Evolutionary conservation across 768 basidiomycete species (phyloP).

Genomic region (Hortiboletus campestris): DNA sequence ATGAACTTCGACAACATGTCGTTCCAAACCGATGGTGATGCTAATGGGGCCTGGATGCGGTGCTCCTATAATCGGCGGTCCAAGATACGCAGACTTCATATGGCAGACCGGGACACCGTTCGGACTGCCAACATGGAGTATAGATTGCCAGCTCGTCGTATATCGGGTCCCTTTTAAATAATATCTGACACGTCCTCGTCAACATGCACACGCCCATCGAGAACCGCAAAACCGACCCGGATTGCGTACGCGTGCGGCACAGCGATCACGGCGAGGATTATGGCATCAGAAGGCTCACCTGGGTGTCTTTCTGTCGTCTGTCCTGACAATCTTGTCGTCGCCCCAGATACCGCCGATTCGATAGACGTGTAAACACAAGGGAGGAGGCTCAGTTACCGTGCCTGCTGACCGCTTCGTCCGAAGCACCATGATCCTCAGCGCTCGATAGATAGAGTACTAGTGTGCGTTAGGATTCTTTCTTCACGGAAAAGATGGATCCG

Average conservation of each 20-base stretch:
- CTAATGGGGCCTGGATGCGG: slow-evolving; percentile 16
- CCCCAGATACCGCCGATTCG: slow-evolving; percentile 27
- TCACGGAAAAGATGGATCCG: background rate
- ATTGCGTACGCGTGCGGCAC: background rate
- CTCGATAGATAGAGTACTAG: background rate
- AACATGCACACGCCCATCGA: background rate
- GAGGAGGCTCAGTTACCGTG: slow-evolving; percentile 2
- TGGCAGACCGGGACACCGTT: slow-evolving; percentile 22
- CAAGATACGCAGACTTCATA: slow-evolving; percentile 29
- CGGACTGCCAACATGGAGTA: slow-evolving; percentile 18
- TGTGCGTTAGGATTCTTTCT: background rate
- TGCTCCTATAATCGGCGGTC: slow-evolving; percentile 17
- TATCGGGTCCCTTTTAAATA: slow-evolving; percentile 21
- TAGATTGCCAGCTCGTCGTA: slow-evolving; percentile 21
- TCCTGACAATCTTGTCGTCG: slow-evolving; percentile 29
- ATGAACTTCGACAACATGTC: slow-evolving; percentile 7
- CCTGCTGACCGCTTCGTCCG: background rate
- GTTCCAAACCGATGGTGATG: slow-evolving; percentile 17
- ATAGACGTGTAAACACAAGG: slow-evolving; percentile 28
- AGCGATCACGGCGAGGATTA: background rate
- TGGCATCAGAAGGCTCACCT: slow-evolving; percentile 15
- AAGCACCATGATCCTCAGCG: background rate
- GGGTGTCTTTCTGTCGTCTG: slow-evolving; percentile 25
- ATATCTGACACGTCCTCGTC: slow-evolving; percentile 18
- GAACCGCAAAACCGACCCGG: background rate